Evolutionary conservation across 1,284 basidiomycete genomes (phyloP).

Genomic region (Pseudomicrostroma phylloplanum): DNA sequence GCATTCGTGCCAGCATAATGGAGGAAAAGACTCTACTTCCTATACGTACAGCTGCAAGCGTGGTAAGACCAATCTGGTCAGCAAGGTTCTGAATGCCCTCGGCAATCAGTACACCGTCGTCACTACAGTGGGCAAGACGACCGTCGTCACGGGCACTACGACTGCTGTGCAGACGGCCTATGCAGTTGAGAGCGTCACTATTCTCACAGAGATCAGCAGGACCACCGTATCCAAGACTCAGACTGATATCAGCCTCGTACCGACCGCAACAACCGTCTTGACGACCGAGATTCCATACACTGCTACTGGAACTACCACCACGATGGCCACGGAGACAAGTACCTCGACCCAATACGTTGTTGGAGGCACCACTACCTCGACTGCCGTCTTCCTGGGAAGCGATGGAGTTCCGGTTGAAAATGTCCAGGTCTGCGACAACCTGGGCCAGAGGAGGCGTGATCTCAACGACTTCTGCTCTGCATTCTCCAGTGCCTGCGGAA

Average conservation of each 20-base stretch:
- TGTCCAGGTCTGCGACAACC: neutral
- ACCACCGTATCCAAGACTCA: neutral
- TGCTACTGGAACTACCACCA: neutral
- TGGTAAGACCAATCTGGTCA: neutral
- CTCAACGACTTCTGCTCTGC: neutral
- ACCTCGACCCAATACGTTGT: neutral
- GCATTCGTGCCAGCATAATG: slow-evolving; percentile 9
- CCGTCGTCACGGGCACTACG: slow-evolving; percentile 8
- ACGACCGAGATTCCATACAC: slow-evolving; percentile 5
- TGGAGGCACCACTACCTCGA: neutral
- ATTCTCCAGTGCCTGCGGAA: neutral
- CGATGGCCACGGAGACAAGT: neutral
- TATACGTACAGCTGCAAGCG: slow-evolving; percentile 9
- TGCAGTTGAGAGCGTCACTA: neutral
- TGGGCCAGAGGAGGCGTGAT: neutral
- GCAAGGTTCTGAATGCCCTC: slow-evolving; percentile 1
- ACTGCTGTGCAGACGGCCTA: slow-evolving; percentile 2
- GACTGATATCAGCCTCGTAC: neutral
- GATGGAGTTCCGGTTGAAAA: neutral
- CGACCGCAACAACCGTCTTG: neutral
- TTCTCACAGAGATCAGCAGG: neutral
- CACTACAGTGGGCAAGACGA: slow-evolving; percentile 2
- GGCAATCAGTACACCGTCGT: slow-evolving; percentile 9
- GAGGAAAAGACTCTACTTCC: slow-evolving; percentile 5
- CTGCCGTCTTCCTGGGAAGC: neutral